Evolutionary conservation across 805 yeast species (phyloP), one percentile per base, ranked within the genome.

Genomic region (Teunomyces stri): DNA sequence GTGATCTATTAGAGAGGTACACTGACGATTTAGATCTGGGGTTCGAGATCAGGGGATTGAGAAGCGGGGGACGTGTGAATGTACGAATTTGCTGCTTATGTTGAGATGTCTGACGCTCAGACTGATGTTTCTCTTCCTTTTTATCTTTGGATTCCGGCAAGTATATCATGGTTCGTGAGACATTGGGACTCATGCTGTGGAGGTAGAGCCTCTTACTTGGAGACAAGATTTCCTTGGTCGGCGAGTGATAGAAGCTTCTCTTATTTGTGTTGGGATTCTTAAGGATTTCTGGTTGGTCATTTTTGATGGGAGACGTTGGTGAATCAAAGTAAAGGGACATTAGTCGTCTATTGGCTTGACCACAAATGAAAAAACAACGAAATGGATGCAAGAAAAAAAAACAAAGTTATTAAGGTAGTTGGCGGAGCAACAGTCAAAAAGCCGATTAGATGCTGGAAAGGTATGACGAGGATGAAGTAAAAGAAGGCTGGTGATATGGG

Each of bases 111-210:
- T 27, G 39, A 20, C 21, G 34, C 5, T 27, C 31, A 3, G 21
- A 9, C 6, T 27, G 43, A 18, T 3, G 33, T 21, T 11, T 46
- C 44, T 37, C 40, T 21, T 37, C 40, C 29, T 21, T 37, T 27
- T 37, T 37, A 10, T 37, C 40, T 12, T 37, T 37, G 15, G 15
- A 6, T 21, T 37, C 40, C 3, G 22, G 49, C 47, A 62, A 50
- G 48, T 62, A 57, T 22, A 66, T 54, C 9, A 66, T 59, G 46
- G 56, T 59, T 20, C 60, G 54, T 11, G 62, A 36, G 10, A 68
- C 70, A 47, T 69, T 69, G 33, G 74, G 72, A 52, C 71, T 66
- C 69, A 69, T 64, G 46, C 53, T 62, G 44, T 64, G 69, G 39
- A 69, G 54, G 44, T 59, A 59, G 20, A 57, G 51, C 44, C 72